Base-by-base conservation (phyloP, 2,329 filamentous ascomycete genomes). In the Xylaria sp. region DNA sequence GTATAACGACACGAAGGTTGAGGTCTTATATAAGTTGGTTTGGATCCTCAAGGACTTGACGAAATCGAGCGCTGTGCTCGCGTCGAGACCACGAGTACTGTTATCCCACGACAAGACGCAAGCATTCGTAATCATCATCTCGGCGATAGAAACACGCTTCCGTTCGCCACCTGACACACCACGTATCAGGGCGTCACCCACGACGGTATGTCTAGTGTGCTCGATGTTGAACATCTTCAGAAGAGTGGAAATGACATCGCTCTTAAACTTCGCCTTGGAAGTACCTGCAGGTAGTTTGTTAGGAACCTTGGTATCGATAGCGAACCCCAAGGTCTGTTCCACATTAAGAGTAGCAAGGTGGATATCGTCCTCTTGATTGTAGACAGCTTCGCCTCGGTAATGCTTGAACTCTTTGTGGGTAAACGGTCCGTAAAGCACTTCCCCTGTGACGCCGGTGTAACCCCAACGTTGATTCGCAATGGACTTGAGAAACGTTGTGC, bases 191-290 rank as follows among this genome's bases (percentile, higher is more conserved):
- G 89, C 87, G 71, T 96, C 92, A 7, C 94, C 94, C 31, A 97
- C 93, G 36, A 95, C 89, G 0, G 94, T 97, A 77, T 94, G 88
- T 60, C 89, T 87, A 0, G 93, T 97, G 79, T 97, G 93, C 79
- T 94, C 92, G 63, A 97, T 97, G 77, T 95, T 96, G 84, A 97
- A 97, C 92, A 97, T 96, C 76, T 93, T 93, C 60, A 97, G 84
- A 67, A 97, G 84, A 75, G 91, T 88, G 20, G 88, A 86, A 69
- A 94, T 85, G 66, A 97, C 89, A 73, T 89, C 89, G 59, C 92
- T 85, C 82, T 94, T 94, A 83, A 95, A 95, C 17, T 92, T 89
- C 6, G 81, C 79, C 78, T 92, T 92, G 46, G 87, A 89, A 73
- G 96, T 86, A 26, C 92, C 93, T 4, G 86, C 88, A 0, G 93